A percentile compares a stretch with the other conserved stretches of the same genome.
These are phyloP conservation scores for Cyberlindnera mrakii DNA, from an alignment of 805 yeast genomes.

Conservation along the genomic window DNA sequence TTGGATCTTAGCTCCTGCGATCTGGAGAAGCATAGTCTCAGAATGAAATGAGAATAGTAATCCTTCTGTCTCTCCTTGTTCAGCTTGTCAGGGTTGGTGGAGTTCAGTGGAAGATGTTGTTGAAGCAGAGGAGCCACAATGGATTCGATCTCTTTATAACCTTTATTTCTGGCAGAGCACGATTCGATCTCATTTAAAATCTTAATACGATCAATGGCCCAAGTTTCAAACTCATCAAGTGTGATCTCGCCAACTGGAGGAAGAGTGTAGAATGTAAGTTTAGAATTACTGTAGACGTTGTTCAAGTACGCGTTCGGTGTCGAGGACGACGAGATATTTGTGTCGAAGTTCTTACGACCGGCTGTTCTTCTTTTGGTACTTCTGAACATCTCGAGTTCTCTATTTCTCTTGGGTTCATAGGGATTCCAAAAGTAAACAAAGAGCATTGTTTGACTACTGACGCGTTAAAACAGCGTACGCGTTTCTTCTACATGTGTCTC, in stretches of 20 bases:
- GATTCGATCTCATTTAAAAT: slow-evolving; percentile 82
- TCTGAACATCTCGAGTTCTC: slow-evolving; percentile 47
- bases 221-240: slow-evolving; percentile 83
- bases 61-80: slow-evolving; percentile 65
- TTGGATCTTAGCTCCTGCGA: slow-evolving; percentile 75
- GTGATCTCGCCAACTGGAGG: slow-evolving; percentile 88
- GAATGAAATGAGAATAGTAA: slow-evolving; percentile 84
- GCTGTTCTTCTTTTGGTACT: slow-evolving; percentile 69
- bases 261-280: slow-evolving; percentile 66
- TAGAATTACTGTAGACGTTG: slow-evolving; percentile 40
- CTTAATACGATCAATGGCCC: slow-evolving; percentile 91
- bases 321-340: slow-evolving; percentile 23
- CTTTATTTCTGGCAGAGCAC: slow-evolving; percentile 56
- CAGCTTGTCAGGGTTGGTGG: slow-evolving; percentile 28
- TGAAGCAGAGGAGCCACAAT: slow-evolving; percentile 60
- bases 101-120: slow-evolving; percentile 58
- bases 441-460: not conserved
- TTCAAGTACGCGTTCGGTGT: slow-evolving; percentile 30
- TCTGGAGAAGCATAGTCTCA: slow-evolving; percentile 86
- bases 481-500: too few species aligned
- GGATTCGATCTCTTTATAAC: slow-evolving; percentile 57
- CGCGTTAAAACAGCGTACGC: not conserved
- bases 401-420: not conserved
- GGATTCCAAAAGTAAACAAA: not conserved
- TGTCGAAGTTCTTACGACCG: slow-evolving; percentile 62